phyloP scores from a whole-genome alignment of 2,329 filamentous ascomycete genomes.

The Neophaeococcomyces mojaviensis region DNA sequence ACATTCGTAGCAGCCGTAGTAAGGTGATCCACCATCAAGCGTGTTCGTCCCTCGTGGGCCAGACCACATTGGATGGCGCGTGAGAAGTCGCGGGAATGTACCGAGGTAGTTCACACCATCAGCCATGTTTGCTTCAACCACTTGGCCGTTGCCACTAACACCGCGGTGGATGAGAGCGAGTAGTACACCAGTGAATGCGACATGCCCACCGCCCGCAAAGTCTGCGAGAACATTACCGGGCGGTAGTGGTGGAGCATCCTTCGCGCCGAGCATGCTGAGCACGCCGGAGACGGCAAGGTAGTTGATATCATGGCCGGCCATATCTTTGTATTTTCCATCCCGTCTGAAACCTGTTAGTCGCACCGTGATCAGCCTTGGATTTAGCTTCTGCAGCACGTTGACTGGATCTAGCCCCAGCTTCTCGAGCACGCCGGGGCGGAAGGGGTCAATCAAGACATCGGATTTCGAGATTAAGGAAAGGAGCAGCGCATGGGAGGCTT shows the following conservation, averaged over 20 bases:
- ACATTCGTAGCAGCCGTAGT: slow-evolving; percentile 83
- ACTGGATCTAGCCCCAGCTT: slow-evolving; percentile 68
- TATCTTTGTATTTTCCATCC: slow-evolving; percentile 74
- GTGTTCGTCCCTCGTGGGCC: slow-evolving; percentile 64
- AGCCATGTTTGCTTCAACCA: slow-evolving; percentile 96
- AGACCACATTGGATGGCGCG: slow-evolving; percentile 57
- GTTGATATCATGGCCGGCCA: slow-evolving; percentile 96
- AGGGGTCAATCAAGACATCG: slow-evolving; percentile 88
- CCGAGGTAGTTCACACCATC: slow-evolving; percentile 76
- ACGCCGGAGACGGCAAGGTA: slow-evolving; percentile 85
- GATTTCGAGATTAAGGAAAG: slow-evolving; percentile 54
- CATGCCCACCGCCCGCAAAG: slow-evolving; percentile 81
- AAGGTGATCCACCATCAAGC: slow-evolving; percentile 79
- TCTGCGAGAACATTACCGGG: slow-evolving; percentile 82
- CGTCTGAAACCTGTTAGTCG: slow-evolving; percentile 86
- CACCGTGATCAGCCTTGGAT: slow-evolving; percentile 70
- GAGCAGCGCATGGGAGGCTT: slow-evolving; percentile 57
- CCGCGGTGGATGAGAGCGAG: slow-evolving; percentile 57
- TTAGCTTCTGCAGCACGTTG: slow-evolving; percentile 52
- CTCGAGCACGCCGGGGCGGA: slow-evolving; percentile 84
- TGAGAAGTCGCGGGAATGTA: slow-evolving; percentile 64
- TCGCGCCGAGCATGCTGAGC: slow-evolving; percentile 62
- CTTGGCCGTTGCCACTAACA: slow-evolving; percentile 60
- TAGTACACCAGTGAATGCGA: slow-evolving; percentile 73
- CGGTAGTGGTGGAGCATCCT: slow-evolving; percentile 61